Base-by-base conservation (phyloP, 805 yeast species). In the Spathaspora arborariae region DNA sequence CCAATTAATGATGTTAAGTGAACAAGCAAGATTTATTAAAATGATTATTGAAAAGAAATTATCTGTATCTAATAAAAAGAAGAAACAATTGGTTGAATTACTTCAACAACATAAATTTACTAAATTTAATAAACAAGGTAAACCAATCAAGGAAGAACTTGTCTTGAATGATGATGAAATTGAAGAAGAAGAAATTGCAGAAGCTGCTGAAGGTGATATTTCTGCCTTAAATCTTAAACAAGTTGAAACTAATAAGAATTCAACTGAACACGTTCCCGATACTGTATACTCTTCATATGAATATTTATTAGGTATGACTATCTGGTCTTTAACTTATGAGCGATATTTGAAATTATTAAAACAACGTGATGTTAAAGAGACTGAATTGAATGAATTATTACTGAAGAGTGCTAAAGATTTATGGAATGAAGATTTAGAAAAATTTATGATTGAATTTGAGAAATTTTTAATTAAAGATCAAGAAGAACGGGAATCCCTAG, bases 261-360 rank as follows among this genome's bases (percentile, higher is more conserved):
- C 55, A n/a, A 64, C 59, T 64, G 63, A 78, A 59, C 75, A 72
- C 45, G 65, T 63, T 19, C 77, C 79, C n/a, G 76, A 73, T 42
- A 84, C 81, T 20, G 67, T 79, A 13, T 75, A 76, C 44, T 79
- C 89, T 8, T 74, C 84, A 5, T 92, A 81, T 64, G 98, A 94
- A 58, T 94, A 94, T 56, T 74, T 94, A 52, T 74, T 94, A 45
- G 95, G 94, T 45, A 87, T 94, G 96, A 80, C 90, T 30, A 83
- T 94, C 53, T 89, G 97, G 94, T 85, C 97, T 34, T 79, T 94
- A 60, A 92, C 99, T 0, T 77, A 76, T 48, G 99, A 94, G 67
- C 79, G 94, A 56, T 94, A 91, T 60, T 91, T 88, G 57, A 83
- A 79, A 54, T 71, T 94, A 53, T 70, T 90, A 56, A 75, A 76